Conservation (phyloP, 129 eudicot species). For the Chrysanthemum seticuspe region DNA sequence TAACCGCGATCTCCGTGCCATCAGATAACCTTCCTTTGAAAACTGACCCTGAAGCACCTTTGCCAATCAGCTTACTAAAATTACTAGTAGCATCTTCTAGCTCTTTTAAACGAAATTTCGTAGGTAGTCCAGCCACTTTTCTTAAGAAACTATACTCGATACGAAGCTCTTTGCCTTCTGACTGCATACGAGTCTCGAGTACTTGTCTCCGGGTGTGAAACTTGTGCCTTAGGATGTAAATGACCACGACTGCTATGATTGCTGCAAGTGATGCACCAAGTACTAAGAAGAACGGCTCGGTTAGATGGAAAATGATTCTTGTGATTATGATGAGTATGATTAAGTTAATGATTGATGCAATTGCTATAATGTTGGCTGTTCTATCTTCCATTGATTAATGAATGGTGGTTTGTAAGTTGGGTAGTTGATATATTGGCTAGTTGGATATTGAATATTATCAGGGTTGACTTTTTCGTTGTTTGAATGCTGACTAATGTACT, state of each 20-base stretch:
- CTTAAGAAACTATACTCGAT: conserved; percentile 79
- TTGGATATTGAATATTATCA: too few species aligned
- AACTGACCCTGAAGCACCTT: conserved; percentile 66
- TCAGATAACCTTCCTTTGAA: conserved; percentile 56
- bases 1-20: conserved; percentile 73
- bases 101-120: conserved; percentile 54
- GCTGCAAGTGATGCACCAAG: conserved; percentile 61
- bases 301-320: conserved; percentile 39
- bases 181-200: conserved; percentile 38
- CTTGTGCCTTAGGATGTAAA: conserved; percentile 27
- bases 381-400: conserved; percentile 53
- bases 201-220: conserved; percentile 31
- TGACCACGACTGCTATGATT: conserved; percentile 43
- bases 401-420: too few species aligned
- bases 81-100: conserved; percentile 69
- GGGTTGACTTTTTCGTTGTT: too few species aligned
- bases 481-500: too few species aligned
- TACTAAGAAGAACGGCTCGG: conserved; percentile 51
- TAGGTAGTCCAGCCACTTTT: conserved; percentile 83
- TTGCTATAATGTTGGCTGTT: conserved; percentile 44
- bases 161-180: conserved; percentile 66
- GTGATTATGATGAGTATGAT: conserved; percentile 37
- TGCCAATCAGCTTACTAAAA: conserved; percentile 51
- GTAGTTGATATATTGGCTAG: too few species aligned
- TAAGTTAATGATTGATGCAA: conserved; percentile 34